Conservation (phyloP, 257 asterid species). For the Solanum pimpinellifolium region DNA sequence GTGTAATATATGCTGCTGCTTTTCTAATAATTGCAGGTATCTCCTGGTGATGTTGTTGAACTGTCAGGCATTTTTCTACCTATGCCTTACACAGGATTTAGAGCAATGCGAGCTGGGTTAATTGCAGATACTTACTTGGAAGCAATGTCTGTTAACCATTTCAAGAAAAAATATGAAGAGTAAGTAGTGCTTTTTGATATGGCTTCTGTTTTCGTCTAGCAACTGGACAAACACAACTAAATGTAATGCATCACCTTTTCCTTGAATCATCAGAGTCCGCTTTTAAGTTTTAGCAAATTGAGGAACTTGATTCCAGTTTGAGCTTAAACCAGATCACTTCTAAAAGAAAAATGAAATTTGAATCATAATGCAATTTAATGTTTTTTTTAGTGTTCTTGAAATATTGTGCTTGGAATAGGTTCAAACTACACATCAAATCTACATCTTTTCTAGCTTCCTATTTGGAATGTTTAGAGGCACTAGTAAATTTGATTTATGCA, state of each 20-base stretch:
- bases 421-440: background rate
- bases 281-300: background rate
- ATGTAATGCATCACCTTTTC: background rate
- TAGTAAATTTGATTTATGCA: background rate
- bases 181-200: conserved; percentile 8
- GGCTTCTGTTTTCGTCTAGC: background rate
- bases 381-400: background rate
- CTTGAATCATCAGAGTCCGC: background rate
- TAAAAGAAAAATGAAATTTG: background rate
- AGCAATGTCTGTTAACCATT: conserved; percentile 83
- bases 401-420: background rate
- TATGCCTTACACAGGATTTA: conserved; percentile 88
- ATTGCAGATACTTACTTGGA: conserved; percentile 98
- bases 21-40: conserved; percentile 41
- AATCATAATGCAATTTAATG: background rate
- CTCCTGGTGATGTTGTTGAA: conserved; percentile 94
- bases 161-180: conserved; percentile 98
- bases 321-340: background rate
- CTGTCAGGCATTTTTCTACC: conserved; percentile 96
- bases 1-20: background rate
- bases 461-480: background rate
- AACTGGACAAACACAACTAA: background rate
- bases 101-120: conserved; percentile 98
- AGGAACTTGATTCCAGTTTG: background rate
- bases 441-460: background rate